Base-by-base conservation (phyloP, 768 basidiomycete species). In the Tephrocybe sp. region DNA sequence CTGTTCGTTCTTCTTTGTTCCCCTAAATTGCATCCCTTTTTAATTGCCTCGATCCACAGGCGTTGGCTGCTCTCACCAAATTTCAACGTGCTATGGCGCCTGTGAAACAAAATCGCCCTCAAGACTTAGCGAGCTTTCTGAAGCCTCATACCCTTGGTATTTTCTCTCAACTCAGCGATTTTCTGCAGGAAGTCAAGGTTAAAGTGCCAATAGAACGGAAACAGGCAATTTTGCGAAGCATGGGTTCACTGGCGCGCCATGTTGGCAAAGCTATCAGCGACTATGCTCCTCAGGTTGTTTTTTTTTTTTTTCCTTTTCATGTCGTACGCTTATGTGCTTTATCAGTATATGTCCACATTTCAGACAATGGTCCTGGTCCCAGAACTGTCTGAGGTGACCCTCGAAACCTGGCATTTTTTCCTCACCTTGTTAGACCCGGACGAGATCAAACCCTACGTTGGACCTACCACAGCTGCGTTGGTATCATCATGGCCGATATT, bases 301-400 rank as follows among this genome's bases (percentile, higher is more conserved):
- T 19, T 30, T 13, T 16, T 48, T 8, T 27, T 26, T 46, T 36
- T 25, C 16, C 30, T 12, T 12, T 28, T 35, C 7, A 21, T 28
- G 36, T 52, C 24, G 51, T 57, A 1, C n/a, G n/a, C 58, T 56
- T 9, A 44, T 15, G 15, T 47, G 4, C 4, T 32, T 36, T 44
- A 36, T 48, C 57, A 99, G 96, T 86, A 98, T 57, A 93, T 98
- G 89, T 93, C 96, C 0, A 93, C 89, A 15, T 79, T 99, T 31
- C 96, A 98, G 69, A 92, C 89, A 5, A 89, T 87, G 70, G 76
- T 97, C n/a, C 67, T 73, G 27, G 76, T 91, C 9, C 78, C 79
- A 0, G 87, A 87, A 52, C 75, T 99, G 6, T 80, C 89, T 0
- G 82, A 88, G 50, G 85, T 84, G 6, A 89, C 92, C 0, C 71